phyloP scores from a whole-genome alignment of 164 flowering plant species.

The Berberis vulgaris region DNA sequence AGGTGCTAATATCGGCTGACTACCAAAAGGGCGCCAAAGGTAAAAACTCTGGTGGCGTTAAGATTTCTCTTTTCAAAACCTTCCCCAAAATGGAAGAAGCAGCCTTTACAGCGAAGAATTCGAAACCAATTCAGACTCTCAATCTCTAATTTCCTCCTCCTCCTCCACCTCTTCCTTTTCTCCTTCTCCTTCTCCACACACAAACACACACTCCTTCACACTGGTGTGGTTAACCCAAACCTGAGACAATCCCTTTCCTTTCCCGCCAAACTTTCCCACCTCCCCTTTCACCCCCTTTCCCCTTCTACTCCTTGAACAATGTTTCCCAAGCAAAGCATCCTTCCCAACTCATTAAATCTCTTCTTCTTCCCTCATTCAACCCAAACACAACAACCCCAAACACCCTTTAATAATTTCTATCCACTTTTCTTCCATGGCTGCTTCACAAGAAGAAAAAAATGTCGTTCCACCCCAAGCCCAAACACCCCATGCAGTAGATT shows the following conservation, averaged over 20 bases:
- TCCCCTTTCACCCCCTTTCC: constrained; percentile 6
- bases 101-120: no score
- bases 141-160: no score
- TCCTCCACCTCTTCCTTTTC: no score
- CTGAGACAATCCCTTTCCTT: constrained; percentile 39
- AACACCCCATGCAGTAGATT: not conserved
- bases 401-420: not conserved
- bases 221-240: not conserved
- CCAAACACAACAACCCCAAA: not conserved
- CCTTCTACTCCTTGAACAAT: not conserved
- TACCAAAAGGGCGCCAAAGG: no score
- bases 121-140: no score
- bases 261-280: constrained; percentile 14
- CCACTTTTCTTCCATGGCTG: not conserved
- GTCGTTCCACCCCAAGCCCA: not conserved
- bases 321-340: constrained; percentile 36
- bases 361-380: not conserved
- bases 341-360: not conserved
- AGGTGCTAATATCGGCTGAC: no score
- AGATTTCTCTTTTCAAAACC: no score
- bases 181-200: no score
- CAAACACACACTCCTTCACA: no score
- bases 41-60: no score
- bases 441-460: constrained; percentile 14
- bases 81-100: no score